These are phyloP conservation scores for Phytophthora sp. DNA, from an alignment of 352 stramenopile genomes.

Conservation along the genomic window DNA sequence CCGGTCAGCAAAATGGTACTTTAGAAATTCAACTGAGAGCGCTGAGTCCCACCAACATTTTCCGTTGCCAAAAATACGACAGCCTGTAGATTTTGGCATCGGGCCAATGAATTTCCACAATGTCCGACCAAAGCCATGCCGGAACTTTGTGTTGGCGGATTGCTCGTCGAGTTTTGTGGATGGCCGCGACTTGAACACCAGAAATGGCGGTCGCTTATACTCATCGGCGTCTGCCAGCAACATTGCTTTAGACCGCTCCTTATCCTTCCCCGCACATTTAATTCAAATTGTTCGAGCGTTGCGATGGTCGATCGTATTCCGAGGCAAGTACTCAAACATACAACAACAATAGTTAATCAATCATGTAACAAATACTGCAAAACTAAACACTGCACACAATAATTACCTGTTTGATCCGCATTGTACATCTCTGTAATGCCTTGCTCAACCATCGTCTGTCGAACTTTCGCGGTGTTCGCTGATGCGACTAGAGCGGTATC, in stretches of 20 bases:
- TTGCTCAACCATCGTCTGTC: background rate
- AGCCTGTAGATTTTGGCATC: background rate
- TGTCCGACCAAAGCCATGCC: too few relatives aligned
- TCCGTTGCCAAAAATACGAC: background rate
- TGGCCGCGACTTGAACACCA: slow-evolving; percentile 10
- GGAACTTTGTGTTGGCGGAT: too few relatives aligned
- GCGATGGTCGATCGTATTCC: background rate
- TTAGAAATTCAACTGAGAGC: background rate
- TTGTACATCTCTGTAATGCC: slow-evolving; percentile 11
- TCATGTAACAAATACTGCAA: background rate
- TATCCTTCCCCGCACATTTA: slow-evolving; percentile 16
- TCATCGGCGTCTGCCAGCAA: slow-evolving; percentile 1
- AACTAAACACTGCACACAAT: too few relatives aligned
- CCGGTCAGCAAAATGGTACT: background rate
- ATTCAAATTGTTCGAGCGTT: slow-evolving; percentile 14
- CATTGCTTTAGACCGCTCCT: slow-evolving; percentile 21
- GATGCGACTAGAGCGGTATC: background rate
- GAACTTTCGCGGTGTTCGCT: background rate
- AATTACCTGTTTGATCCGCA: slow-evolving; percentile 25
- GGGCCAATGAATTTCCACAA: too few relatives aligned
- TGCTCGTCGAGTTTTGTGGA: background rate
- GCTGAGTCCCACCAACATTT: background rate
- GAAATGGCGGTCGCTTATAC: slow-evolving; percentile 7
- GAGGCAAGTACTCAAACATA: slow-evolving; percentile 27
- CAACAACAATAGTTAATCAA: slow-evolving; percentile 4